phyloP scores from a whole-genome alignment of 768 basidiomycete species.

The Amanita phalloides region DNA sequence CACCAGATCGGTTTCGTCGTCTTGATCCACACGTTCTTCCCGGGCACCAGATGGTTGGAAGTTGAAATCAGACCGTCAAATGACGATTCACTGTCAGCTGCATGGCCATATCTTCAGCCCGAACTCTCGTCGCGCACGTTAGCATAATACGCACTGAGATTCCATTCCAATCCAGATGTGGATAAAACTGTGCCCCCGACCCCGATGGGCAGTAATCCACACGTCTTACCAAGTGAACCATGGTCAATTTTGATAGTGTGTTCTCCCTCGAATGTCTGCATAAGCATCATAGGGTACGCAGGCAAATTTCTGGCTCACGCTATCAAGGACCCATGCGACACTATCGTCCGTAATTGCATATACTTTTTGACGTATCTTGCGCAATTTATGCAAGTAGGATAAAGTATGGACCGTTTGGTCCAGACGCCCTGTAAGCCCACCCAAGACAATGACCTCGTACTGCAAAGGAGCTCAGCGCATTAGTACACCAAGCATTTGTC shows the following conservation, averaged over 20 bases:
- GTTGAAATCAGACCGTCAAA: slow-evolving; percentile 86
- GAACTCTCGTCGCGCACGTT: background rate
- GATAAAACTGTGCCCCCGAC: slow-evolving; percentile 66
- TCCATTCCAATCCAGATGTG: slow-evolving; percentile 83
- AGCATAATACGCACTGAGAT: slow-evolving; percentile 50
- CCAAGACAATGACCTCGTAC: slow-evolving; percentile 70
- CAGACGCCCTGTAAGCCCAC: slow-evolving; percentile 83
- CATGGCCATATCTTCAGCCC: background rate
- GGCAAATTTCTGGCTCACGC: slow-evolving; percentile 30
- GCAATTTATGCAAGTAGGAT: slow-evolving; percentile 74
- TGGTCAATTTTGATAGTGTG: slow-evolving; percentile 76
- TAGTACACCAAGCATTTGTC: background rate
- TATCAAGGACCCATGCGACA: slow-evolving; percentile 80
- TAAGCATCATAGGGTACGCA: background rate
- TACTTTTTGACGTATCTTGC: slow-evolving; percentile 42
- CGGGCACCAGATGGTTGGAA: slow-evolving; percentile 80
- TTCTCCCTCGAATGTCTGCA: slow-evolving; percentile 47
- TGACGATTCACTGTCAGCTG: slow-evolving; percentile 57
- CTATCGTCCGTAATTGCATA: slow-evolving; percentile 88
- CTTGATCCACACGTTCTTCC: slow-evolving; percentile 47
- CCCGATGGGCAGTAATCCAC: slow-evolving; percentile 91
- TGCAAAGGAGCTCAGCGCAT: slow-evolving; percentile 13
- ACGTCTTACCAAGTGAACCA: slow-evolving; percentile 68
- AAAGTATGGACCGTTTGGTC: slow-evolving; percentile 93
- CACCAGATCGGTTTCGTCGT: slow-evolving; percentile 86